Evolutionary conservation across 1,139 yeast genomes (phyloP).

Genomic region (Lodderomyces jiufengensis): DNA sequence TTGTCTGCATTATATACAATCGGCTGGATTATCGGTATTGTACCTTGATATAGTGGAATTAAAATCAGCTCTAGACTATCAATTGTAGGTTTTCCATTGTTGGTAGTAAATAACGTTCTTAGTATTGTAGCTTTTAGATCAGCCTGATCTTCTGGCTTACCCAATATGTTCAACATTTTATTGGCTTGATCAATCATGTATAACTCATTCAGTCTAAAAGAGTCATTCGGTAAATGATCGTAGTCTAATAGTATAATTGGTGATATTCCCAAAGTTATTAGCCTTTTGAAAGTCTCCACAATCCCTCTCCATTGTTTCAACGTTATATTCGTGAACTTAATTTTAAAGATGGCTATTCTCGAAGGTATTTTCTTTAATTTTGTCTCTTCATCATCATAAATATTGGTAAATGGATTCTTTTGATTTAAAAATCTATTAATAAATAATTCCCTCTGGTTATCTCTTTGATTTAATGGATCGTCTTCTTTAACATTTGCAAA

Average conservation of each 20-base stretch:
- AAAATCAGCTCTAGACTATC: slow-evolving; percentile 33
- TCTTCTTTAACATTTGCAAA: slow-evolving; percentile 13
- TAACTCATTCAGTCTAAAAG: slow-evolving; percentile 31
- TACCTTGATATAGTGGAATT: slow-evolving; percentile 42
- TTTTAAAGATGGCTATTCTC: slow-evolving; percentile 50
- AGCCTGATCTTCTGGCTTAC: slow-evolving; percentile 23
- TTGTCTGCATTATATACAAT: slow-evolving; percentile 42
- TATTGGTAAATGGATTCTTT: slow-evolving; percentile 31
- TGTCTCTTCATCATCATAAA: slow-evolving; percentile 29
- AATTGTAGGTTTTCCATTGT: slow-evolving; percentile 15
- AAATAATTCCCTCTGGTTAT: slow-evolving; percentile 35
- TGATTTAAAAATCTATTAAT: slow-evolving; percentile 39
- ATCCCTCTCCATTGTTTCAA: slow-evolving; percentile 38
- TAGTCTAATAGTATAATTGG: slow-evolving; percentile 35
- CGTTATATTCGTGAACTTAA: slow-evolving; percentile 36
- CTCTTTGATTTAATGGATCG: slow-evolving; percentile 18
- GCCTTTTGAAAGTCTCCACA: slow-evolving; percentile 46
- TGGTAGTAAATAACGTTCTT: slow-evolving; percentile 26
- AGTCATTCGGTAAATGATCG: slow-evolving; percentile 25
- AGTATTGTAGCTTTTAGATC: slow-evolving; percentile 26
- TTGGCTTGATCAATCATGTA: slow-evolving; percentile 35
- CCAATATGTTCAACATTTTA: slow-evolving; percentile 25
- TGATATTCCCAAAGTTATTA: slow-evolving; percentile 48
- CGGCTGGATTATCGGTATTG: slow-evolving; percentile 63
- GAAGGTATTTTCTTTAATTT: slow-evolving; percentile 38